These are phyloP conservation scores for Tilletia walkeri DNA, from an alignment of 1,284 basidiomycete species.

Conservation along the genomic window DNA sequence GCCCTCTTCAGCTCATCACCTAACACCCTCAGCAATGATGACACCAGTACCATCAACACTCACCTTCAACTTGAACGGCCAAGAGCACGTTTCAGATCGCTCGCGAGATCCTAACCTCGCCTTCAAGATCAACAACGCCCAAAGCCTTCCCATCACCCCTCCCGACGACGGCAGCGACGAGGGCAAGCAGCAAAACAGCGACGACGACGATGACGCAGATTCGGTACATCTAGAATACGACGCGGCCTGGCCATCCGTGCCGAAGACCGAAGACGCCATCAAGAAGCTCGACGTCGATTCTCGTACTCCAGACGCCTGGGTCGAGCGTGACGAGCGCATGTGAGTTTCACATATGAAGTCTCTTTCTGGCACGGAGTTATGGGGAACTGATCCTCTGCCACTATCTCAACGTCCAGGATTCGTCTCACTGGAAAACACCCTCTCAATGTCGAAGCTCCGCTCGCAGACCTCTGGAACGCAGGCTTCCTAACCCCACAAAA, in stretches of 20 bases:
- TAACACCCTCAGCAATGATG: not conserved
- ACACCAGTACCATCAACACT: not conserved
- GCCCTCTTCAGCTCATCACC: too few species aligned
- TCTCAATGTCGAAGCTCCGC: slow-evolving; percentile 65
- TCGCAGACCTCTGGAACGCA: slow-evolving; percentile 61
- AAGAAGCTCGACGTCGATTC: slow-evolving; percentile 37
- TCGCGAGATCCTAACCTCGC: too few species aligned
- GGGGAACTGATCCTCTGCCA: not conserved
- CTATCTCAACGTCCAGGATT: slow-evolving; percentile 20
- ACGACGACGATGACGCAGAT: slow-evolving; percentile 3
- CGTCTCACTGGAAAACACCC: slow-evolving; percentile 60
- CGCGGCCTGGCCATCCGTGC: slow-evolving; percentile 33
- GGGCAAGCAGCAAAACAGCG: not conserved
- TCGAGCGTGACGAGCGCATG: slow-evolving; percentile 44
- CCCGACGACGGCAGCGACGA: slow-evolving; percentile 2
- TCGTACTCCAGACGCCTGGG: slow-evolving; percentile 46
- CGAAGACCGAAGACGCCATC: slow-evolving; percentile 26
- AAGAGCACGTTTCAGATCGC: not conserved
- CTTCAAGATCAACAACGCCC: too few species aligned
- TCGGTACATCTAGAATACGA: slow-evolving; percentile 24
- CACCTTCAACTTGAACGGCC: not conserved
- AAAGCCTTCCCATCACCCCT: slow-evolving; percentile 3
- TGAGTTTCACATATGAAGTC: not conserved
- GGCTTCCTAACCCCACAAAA: slow-evolving; percentile 67
- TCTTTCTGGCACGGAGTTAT: too few species aligned